phyloP scores from a whole-genome alignment of 2,329 filamentous ascomycete species.

The Phialophora expanda region DNA sequence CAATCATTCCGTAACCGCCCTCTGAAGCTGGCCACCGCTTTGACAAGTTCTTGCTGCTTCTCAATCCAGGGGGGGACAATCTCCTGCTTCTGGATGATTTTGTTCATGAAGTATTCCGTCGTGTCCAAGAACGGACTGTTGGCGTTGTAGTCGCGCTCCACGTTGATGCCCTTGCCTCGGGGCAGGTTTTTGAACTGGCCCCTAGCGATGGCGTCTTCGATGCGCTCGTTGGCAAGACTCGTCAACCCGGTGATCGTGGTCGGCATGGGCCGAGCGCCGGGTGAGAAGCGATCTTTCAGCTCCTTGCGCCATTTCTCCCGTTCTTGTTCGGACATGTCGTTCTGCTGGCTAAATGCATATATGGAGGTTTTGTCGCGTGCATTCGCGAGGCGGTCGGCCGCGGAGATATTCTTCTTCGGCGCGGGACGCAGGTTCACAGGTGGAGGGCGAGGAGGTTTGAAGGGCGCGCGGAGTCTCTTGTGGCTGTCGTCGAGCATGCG shows the following conservation, averaged over 20 bases:
- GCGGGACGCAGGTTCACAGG: slow-evolving; percentile 55
- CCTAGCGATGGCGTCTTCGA: slow-evolving; percentile 89
- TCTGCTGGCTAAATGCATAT: slow-evolving; percentile 60
- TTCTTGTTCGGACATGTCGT: slow-evolving; percentile 70
- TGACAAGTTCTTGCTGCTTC: slow-evolving; percentile 88
- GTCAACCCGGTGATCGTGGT: slow-evolving; percentile 77
- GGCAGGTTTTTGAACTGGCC: slow-evolving; percentile 88
- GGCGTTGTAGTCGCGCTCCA: slow-evolving; percentile 76
- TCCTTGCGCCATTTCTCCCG: slow-evolving; percentile 72
- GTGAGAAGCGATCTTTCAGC: slow-evolving; percentile 79
- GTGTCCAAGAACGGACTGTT: slow-evolving; percentile 92
- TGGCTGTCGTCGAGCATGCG: slow-evolving; percentile 75
- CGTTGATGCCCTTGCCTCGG: slow-evolving; percentile 72
- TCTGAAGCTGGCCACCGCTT: slow-evolving; percentile 72
- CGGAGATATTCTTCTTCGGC: slow-evolving; percentile 50
- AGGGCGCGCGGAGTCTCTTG: slow-evolving; percentile 58
- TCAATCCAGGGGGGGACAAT: slow-evolving; percentile 98
- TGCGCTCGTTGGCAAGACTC: slow-evolving; percentile 85
- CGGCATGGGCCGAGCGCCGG: slow-evolving; percentile 73
- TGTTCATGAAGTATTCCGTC: slow-evolving; percentile 97
- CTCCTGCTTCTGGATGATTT: slow-evolving; percentile 95
- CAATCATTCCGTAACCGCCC: slow-evolving; percentile 78
- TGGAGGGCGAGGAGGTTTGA: slow-evolving; percentile 44
- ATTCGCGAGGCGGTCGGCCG: slow-evolving; percentile 59
- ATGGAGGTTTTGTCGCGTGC: slow-evolving; percentile 64